These are phyloP conservation scores for Xenoacremonium recifei DNA, from an alignment of 2,329 filamentous ascomycete genomes.

Conservation along the genomic window DNA sequence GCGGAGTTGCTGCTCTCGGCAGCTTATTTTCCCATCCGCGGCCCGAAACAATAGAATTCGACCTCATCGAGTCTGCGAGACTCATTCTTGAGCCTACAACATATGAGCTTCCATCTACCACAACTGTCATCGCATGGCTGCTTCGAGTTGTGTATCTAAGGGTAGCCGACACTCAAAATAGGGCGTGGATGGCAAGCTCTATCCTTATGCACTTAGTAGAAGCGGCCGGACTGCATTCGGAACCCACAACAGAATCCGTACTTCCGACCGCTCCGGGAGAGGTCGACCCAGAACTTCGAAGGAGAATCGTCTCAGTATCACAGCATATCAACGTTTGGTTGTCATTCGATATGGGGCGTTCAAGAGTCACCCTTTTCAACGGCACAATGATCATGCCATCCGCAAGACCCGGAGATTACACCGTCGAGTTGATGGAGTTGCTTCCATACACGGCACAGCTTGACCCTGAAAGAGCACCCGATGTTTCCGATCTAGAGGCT, in stretches of 20 bases:
- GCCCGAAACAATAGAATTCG: constrained; percentile 39
- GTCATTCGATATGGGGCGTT: constrained; percentile 57
- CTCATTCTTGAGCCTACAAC: constrained; percentile 42
- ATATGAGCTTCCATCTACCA: constrained; percentile 30
- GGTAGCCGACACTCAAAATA: constrained; percentile 51
- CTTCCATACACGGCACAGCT: constrained; percentile 53
- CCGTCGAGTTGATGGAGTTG: constrained; percentile 49
- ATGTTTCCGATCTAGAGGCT: constrained; percentile 40
- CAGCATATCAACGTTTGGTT: constrained; percentile 60
- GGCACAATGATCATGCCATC: constrained; percentile 41
- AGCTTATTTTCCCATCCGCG: constrained; percentile 47
- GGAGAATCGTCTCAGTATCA: constrained; percentile 48
- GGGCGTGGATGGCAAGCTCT: constrained; percentile 57
- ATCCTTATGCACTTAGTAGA: constrained; percentile 58
- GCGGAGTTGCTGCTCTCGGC: constrained; percentile 54
- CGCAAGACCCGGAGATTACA: constrained; percentile 38
- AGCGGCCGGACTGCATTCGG: constrained; percentile 47
- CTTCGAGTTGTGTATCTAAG: constrained; percentile 53
- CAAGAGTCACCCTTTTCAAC: constrained; percentile 47
- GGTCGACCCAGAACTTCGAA: constrained; percentile 36
- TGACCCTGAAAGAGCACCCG: constrained; percentile 47
- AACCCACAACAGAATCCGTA: constrained; percentile 28
- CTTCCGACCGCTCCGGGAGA: constrained; percentile 21
- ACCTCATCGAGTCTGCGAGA: constrained; percentile 46
- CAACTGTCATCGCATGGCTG: constrained; percentile 49